phyloP scores from a whole-genome alignment of 2,329 filamentous ascomycete genomes.

The Periconia macrospinosa region DNA sequence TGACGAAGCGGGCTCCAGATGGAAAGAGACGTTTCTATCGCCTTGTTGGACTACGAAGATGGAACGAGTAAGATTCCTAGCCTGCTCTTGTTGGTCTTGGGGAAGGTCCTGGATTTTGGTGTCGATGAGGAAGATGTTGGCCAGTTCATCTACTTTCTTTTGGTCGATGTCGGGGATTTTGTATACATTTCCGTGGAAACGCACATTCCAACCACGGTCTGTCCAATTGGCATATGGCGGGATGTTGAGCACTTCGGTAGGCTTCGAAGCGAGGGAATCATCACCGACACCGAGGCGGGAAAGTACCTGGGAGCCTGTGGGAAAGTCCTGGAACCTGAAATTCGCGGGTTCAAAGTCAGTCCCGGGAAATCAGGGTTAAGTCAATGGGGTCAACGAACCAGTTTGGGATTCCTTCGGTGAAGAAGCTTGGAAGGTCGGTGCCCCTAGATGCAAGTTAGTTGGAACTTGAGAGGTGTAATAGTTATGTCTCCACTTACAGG shows the following conservation, averaged over 20 bases:
- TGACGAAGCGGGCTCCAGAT: conserved; percentile 61
- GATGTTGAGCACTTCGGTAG: conserved; percentile 72
- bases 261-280: conserved; percentile 61
- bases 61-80: conserved; percentile 70
- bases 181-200: conserved; percentile 80
- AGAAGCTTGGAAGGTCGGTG: conserved; percentile 39
- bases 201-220: conserved; percentile 72
- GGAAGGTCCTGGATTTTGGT: conserved; percentile 63
- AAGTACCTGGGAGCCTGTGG: conserved; percentile 62
- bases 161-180: conserved; percentile 71
- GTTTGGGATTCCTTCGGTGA: conserved; percentile 57
- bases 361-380: background rate
- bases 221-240: conserved; percentile 75
- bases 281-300: conserved; percentile 64
- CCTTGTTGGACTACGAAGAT: conserved; percentile 77
- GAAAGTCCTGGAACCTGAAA: conserved; percentile 51
- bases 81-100: conserved; percentile 63
- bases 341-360: background rate
- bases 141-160: conserved; percentile 67
- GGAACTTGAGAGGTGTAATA: background rate
- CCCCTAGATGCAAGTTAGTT: conserved; percentile 10
- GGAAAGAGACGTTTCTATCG: conserved; percentile 64
- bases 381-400: conserved; percentile 56
- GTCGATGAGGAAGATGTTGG: conserved; percentile 70
- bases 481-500: conserved; percentile 7